Conservation (phyloP, 2,329 filamentous ascomycete genomes). For the Colletotrichum musae region DNA sequence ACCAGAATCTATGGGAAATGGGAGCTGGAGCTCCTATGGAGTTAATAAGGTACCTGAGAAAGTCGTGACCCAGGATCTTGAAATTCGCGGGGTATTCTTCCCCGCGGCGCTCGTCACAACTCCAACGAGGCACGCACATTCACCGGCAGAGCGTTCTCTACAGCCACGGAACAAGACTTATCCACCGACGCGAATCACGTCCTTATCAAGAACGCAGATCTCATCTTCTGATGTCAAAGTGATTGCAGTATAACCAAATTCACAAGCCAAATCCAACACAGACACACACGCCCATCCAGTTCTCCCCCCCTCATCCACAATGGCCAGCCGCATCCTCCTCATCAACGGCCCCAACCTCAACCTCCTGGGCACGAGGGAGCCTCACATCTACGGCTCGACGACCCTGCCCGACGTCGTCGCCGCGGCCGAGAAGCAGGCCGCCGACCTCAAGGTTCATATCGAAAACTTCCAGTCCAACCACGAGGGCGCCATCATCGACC, state of each 20-base stretch:
- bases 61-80: background rate
- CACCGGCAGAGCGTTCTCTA: conserved; percentile 13
- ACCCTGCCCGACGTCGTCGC: conserved; percentile 75
- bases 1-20: background rate
- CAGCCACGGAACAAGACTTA: conserved; percentile 29
- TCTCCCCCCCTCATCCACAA: conserved; percentile 43
- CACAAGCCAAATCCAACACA: background rate
- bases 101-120: background rate
- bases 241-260: too few relatives aligned
- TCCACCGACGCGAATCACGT: conserved; percentile 5
- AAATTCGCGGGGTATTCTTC: conserved; percentile 9
- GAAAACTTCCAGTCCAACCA: conserved; percentile 78
- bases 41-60: background rate
- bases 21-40: too few relatives aligned
- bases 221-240: conserved; percentile 4
- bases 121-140: background rate
- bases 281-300: background rate
- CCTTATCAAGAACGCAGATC: conserved; percentile 6
- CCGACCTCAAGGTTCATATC: conserved; percentile 62
- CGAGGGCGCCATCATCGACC: conserved; percentile 81
- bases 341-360: conserved; percentile 90
- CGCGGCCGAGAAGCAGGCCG: conserved; percentile 64
- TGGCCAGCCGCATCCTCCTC: conserved; percentile 71
- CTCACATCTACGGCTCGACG: conserved; percentile 78
- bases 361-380: conserved; percentile 82